A percentile compares a stretch with the other conserved stretches of the same genome.
Evolutionary conservation across 2,329 filamentous ascomycete species (phyloP).

Genomic region (Penicillium freii): DNA sequence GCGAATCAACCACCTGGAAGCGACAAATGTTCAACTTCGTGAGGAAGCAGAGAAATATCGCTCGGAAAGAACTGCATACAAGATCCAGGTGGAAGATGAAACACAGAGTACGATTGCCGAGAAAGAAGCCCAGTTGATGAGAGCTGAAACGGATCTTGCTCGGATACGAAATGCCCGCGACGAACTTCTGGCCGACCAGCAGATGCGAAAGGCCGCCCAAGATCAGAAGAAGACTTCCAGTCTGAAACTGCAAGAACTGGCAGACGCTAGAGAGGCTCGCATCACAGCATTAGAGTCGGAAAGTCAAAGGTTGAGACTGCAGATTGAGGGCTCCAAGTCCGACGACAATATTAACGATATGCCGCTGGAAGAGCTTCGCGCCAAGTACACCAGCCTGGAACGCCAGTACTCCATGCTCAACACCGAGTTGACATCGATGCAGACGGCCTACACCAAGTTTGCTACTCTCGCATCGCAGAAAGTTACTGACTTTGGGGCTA

Average conservation of each 20-base stretch:
- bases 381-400: conserved; percentile 71
- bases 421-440: conserved; percentile 83
- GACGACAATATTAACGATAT: conserved; percentile 56
- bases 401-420: conserved; percentile 81
- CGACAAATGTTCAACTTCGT: conserved; percentile 77
- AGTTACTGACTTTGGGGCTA: conserved; percentile 68
- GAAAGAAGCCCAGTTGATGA: conserved; percentile 75
- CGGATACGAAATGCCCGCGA: conserved; percentile 82
- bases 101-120: conserved; percentile 70
- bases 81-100: conserved; percentile 78
- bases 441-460: conserved; percentile 86
- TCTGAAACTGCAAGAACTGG: conserved; percentile 75
- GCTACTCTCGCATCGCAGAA: conserved; percentile 83
- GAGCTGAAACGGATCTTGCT: conserved; percentile 79
- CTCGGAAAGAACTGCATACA: conserved; percentile 78
- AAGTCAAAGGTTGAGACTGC: conserved; percentile 65
- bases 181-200: conserved; percentile 77
- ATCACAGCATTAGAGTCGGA: conserved; percentile 82
- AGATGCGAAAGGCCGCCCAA: conserved; percentile 73
- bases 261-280: conserved; percentile 73
- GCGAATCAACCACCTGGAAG: conserved; percentile 86
- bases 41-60: conserved; percentile 84
- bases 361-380: conserved; percentile 67
- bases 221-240: conserved; percentile 70
- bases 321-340: conserved; percentile 50